These are phyloP conservation scores for Quercus phellos DNA, from an alignment of 331 rosid genomes.

Conservation along the genomic window DNA sequence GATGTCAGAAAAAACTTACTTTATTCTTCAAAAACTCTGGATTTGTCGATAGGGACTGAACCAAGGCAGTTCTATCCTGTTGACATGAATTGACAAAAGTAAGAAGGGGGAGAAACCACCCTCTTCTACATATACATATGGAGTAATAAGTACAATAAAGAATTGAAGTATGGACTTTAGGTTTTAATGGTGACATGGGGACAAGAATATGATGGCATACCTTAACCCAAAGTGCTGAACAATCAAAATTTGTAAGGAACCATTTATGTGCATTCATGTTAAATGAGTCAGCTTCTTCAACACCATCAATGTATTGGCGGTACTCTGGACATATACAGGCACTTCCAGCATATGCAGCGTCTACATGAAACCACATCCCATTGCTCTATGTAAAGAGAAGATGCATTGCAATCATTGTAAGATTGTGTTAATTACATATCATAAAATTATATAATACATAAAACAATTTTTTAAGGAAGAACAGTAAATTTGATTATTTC, in stretches of 20 bases:
- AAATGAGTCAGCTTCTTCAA: slow-evolving; percentile 88
- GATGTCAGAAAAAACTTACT: slow-evolving; percentile 32
- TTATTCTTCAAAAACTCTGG: slow-evolving; percentile 81
- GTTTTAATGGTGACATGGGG: not conserved
- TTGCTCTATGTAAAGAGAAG: slow-evolving; percentile 2
- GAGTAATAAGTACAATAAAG: not conserved
- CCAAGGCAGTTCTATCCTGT: slow-evolving; percentile 81
- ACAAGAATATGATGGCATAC: slow-evolving; percentile 24
- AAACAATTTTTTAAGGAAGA: too few relatives aligned
- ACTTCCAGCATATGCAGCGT: slow-evolving; percentile 98
- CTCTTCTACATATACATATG: not conserved
- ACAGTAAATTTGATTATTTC: not conserved
- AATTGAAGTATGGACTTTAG: not conserved
- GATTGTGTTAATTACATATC: too few relatives aligned
- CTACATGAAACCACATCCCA: slow-evolving; percentile 86
- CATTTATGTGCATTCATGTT: slow-evolving; percentile 98
- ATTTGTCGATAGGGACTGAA: slow-evolving; percentile 71
- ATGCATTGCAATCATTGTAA: too few relatives aligned
- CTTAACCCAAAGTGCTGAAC: slow-evolving; percentile 93
- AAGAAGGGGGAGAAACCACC: not conserved
- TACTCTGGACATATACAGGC: slow-evolving; percentile 92
- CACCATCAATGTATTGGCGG: slow-evolving; percentile 72
- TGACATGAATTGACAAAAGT: slow-evolving; percentile 14
- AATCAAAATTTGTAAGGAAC: slow-evolving; percentile 89
- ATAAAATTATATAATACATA: too few relatives aligned